Percentiles rank a stretch among this genome's conserved stretches.
These are phyloP conservation scores for Chalciporus piperatus DNA, from an alignment of 768 basidiomycete genomes.

Conservation along the genomic window DNA sequence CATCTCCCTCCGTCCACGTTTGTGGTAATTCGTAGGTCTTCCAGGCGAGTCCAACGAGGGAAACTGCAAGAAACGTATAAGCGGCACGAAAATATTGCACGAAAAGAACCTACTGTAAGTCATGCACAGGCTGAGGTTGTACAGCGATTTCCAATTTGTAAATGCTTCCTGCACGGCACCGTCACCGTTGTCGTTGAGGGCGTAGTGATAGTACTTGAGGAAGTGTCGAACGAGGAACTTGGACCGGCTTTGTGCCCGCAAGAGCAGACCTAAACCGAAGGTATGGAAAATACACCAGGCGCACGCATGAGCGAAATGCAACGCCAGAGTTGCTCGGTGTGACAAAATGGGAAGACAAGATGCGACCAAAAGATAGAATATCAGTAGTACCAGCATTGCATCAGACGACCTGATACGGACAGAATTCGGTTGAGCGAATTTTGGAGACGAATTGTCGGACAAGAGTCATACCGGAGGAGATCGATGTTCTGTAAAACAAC, in stretches of 20 bases:
- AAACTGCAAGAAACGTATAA: conserved; percentile 48
- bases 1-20: conserved; percentile 86
- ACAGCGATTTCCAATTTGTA: conserved; percentile 89
- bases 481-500: conserved; percentile 82
- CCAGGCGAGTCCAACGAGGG: conserved; percentile 84
- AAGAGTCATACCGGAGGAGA: conserved; percentile 64
- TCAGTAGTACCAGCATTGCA: conserved; percentile 71
- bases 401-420: conserved; percentile 68
- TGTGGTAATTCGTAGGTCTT: conserved; percentile 81
- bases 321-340: conserved; percentile 42
- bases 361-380: conserved; percentile 62
- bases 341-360: conserved; percentile 61
- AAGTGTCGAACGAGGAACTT: conserved; percentile 94
- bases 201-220: conserved; percentile 91
- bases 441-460: not conserved
- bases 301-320: conserved; percentile 83
- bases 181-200: conserved; percentile 60
- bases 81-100: not conserved
- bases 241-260: conserved; percentile 79
- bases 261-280: conserved; percentile 78
- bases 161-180: conserved; percentile 93
- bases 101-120: conserved; percentile 69
- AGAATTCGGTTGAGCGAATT: conserved; percentile 22
- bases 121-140: conserved; percentile 93
- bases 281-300: conserved; percentile 86